Conservation (phyloP, 352 stramenopile species). For the Phytophthora tentaculata region DNA sequence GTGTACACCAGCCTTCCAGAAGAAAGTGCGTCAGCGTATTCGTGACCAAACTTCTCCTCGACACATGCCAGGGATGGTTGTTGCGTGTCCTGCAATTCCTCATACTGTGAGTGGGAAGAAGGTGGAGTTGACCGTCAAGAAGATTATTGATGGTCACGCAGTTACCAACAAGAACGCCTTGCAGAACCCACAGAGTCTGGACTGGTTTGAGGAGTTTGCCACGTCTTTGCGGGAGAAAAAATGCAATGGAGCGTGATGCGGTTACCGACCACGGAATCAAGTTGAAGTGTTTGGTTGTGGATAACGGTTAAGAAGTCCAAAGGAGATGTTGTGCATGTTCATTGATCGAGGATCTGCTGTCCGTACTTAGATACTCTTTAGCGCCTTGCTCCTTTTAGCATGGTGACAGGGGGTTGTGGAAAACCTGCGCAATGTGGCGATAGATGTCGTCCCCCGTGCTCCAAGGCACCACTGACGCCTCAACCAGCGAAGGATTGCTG, state of each 20-base stretch:
- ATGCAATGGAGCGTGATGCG: slow-evolving; percentile 4
- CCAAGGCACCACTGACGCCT: slow-evolving; percentile 63
- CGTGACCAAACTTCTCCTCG: slow-evolving; percentile 68
- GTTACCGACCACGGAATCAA: background rate
- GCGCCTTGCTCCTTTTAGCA: background rate
- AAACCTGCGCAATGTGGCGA: slow-evolving; percentile 47
- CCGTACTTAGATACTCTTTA: too few relatives aligned
- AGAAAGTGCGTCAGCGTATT: slow-evolving; percentile 59
- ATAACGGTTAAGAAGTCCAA: too few relatives aligned
- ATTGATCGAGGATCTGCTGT: too few relatives aligned
- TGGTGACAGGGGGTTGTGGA: slow-evolving; percentile 5
- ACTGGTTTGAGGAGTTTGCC: slow-evolving; percentile 65
- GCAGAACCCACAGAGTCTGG: slow-evolving; percentile 69
- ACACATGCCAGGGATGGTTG: slow-evolving; percentile 70
- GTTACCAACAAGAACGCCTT: slow-evolving; percentile 72
- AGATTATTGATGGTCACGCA: slow-evolving; percentile 66
- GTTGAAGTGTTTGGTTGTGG: background rate
- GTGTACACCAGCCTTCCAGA: slow-evolving; percentile 55
- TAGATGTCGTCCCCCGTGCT: slow-evolving; percentile 70
- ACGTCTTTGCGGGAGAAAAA: slow-evolving; percentile 19
- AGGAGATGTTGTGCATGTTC: too few relatives aligned
- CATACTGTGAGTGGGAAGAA: slow-evolving; percentile 86
- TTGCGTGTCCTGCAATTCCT: slow-evolving; percentile 72
- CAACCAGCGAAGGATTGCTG: slow-evolving; percentile 37
- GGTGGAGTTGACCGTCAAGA: slow-evolving; percentile 82